Conservation (phyloP, 1,139 yeast species). For the Komagataea norvegica region DNA sequence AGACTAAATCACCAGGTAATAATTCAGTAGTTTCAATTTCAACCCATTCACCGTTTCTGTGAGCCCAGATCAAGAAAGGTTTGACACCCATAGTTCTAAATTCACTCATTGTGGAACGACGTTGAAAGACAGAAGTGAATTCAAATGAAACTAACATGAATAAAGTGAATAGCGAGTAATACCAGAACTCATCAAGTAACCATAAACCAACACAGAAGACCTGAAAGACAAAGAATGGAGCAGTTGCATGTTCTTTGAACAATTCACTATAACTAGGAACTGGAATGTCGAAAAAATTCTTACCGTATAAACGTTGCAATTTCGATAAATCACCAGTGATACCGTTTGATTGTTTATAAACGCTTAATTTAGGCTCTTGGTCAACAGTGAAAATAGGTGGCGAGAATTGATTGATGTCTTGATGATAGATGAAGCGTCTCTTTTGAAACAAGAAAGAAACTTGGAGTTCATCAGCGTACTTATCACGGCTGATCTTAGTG, state of each 20-base stretch:
- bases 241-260: slow-evolving; percentile 96
- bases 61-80: slow-evolving; percentile 75
- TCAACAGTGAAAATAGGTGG: slow-evolving; percentile 84
- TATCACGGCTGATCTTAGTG: slow-evolving; percentile 55
- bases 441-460: slow-evolving; percentile 83
- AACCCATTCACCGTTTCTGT: slow-evolving; percentile 68
- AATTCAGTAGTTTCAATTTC: slow-evolving; percentile 67
- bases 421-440: slow-evolving; percentile 76
- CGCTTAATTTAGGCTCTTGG: slow-evolving; percentile 50
- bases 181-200: slow-evolving; percentile 98
- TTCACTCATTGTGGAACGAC: slow-evolving; percentile 90
- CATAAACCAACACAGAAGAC: slow-evolving; percentile 92
- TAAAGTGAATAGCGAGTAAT: slow-evolving; percentile 83
- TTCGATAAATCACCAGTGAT: slow-evolving; percentile 54
- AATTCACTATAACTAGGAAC: slow-evolving; percentile 86
- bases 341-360: slow-evolving; percentile 62
- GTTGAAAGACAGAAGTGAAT: slow-evolving; percentile 90
- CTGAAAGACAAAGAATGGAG: slow-evolving; percentile 96
- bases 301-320: slow-evolving; percentile 64
- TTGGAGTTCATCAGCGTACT: slow-evolving; percentile 59
- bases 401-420: slow-evolving; percentile 49
- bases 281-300: slow-evolving; percentile 88
- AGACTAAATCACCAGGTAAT: slow-evolving; percentile 89
- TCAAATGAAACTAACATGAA: slow-evolving; percentile 93
- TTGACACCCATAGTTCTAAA: slow-evolving; percentile 97